Evolutionary conservation across 2,329 filamentous ascomycete genomes (phyloP).

Genomic region (Colletotrichum eleusines): DNA sequence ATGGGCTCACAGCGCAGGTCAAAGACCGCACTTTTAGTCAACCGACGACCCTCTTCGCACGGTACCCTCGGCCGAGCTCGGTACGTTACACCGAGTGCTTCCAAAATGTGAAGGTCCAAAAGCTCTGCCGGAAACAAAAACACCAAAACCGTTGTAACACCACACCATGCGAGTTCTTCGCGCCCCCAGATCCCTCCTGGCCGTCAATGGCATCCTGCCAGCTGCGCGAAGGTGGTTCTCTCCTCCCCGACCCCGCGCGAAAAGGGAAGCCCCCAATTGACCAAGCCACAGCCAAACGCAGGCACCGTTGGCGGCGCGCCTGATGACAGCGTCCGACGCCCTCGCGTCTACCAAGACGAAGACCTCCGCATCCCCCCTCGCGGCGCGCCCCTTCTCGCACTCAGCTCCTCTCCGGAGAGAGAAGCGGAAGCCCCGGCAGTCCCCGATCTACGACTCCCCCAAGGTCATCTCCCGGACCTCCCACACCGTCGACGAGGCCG

Average conservation of each 20-base stretch:
- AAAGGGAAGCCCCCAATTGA: background rate
- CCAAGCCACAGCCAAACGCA: slow-evolving; percentile 25
- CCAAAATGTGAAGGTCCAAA: slow-evolving; percentile 14
- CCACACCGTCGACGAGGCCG: slow-evolving; percentile 43
- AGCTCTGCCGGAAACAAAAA: background rate
- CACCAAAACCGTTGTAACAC: background rate
- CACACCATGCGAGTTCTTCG: slow-evolving; percentile 16
- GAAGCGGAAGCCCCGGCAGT: slow-evolving; percentile 50
- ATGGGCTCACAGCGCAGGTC: background rate
- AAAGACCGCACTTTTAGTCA: background rate
- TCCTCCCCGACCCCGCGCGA: background rate
- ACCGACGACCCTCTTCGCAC: background rate
- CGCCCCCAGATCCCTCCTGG: slow-evolving; percentile 16
- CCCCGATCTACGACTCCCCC: slow-evolving; percentile 41
- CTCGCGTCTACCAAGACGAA: background rate
- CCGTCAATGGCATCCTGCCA: slow-evolving; percentile 34
- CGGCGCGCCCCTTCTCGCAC: slow-evolving; percentile 48
- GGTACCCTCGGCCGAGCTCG: background rate
- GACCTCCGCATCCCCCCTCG: background rate
- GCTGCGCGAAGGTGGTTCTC: slow-evolving; percentile 22
- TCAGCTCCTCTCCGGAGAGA: slow-evolving; percentile 48
- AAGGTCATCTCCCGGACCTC: slow-evolving; percentile 39
- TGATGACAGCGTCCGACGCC: slow-evolving; percentile 18
- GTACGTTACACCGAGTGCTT: slow-evolving; percentile 2
- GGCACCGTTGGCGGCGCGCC: slow-evolving; percentile 22